phyloP scores from a whole-genome alignment of 139 green algal genomes.

The Desmodesmus armatus region DNA sequence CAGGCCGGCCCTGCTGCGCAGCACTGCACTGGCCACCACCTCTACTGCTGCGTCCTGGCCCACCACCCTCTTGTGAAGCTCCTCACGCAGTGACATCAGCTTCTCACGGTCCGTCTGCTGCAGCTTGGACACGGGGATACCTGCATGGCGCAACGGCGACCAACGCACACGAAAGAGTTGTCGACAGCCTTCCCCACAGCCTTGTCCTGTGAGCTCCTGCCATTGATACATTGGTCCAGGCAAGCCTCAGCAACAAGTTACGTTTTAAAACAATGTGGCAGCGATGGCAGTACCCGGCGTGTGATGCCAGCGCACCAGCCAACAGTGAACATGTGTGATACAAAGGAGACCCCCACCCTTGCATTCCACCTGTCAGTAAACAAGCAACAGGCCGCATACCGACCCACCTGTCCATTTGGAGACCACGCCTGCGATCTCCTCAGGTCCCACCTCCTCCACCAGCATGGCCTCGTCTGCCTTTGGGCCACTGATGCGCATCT shows the following conservation, averaged over 20 bases:
- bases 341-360: too few species aligned
- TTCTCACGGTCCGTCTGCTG: slow-evolving; percentile 86
- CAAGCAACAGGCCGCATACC: background rate
- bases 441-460: slow-evolving; percentile 83
- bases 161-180: too few species aligned
- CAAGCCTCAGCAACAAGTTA: too few species aligned
- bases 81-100: slow-evolving; percentile 88
- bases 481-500: slow-evolving; percentile 47
- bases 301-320: too few species aligned
- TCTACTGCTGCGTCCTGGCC: slow-evolving; percentile 92
- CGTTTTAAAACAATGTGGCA: too few species aligned
- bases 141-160: too few species aligned
- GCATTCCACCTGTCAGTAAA: background rate
- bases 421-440: slow-evolving; percentile 88
- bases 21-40: slow-evolving; percentile 93
- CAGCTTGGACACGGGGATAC: slow-evolving; percentile 67
- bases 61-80: slow-evolving; percentile 92
- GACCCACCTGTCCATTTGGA: slow-evolving; percentile 45
- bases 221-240: too few species aligned
- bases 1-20: slow-evolving; percentile 79
- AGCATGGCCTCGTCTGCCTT: slow-evolving; percentile 78
- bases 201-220: too few species aligned
- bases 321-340: too few species aligned
- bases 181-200: too few species aligned
- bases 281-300: too few species aligned